phyloP scores from a whole-genome alignment of 2,329 filamentous ascomycete genomes.

The Calycina herbarum region DNA sequence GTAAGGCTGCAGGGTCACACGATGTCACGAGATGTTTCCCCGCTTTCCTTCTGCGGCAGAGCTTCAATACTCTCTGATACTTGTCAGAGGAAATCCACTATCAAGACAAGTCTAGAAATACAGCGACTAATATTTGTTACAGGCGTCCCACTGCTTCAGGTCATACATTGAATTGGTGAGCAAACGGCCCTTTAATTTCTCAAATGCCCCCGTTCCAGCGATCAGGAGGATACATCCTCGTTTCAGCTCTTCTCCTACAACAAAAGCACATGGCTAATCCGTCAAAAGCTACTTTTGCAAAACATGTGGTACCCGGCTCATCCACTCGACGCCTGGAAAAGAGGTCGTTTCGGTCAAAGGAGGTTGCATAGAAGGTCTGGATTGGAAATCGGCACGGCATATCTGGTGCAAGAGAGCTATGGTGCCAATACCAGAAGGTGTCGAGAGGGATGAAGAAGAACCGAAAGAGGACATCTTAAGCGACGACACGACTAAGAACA shows the following conservation, averaged over 20 bases:
- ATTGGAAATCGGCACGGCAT: conserved; percentile 62
- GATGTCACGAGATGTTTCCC: neutral
- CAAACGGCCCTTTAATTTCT: neutral
- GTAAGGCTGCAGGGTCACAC: neutral
- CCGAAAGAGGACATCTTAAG: conserved; percentile 34
- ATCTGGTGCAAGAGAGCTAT: conserved; percentile 67
- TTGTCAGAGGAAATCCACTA: no score
- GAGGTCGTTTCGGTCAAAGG: conserved; percentile 66
- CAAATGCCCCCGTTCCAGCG: neutral
- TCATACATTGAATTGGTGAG: conserved; percentile 53
- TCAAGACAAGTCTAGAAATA: neutral
- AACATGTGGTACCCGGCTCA: conserved; percentile 62
- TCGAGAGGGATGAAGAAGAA: conserved; percentile 56
- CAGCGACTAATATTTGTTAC: conserved; percentile 18
- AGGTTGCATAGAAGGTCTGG: conserved; percentile 63
- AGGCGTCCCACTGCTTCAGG: conserved; percentile 60
- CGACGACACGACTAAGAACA: neutral
- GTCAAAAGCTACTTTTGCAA: conserved; percentile 59
- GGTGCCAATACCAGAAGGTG: conserved; percentile 65
- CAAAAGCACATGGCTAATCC: neutral
- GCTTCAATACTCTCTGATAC: no score
- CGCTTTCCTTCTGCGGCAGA: neutral
- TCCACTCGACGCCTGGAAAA: conserved; percentile 61
- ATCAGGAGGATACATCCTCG: neutral
- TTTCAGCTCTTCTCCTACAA: neutral